Percentiles rank a stretch among this genome's conserved stretches.
These are phyloP conservation scores for Rhodotorula glutinis DNA, from an alignment of 1,284 basidiomycete species.

Conservation along the genomic window DNA sequence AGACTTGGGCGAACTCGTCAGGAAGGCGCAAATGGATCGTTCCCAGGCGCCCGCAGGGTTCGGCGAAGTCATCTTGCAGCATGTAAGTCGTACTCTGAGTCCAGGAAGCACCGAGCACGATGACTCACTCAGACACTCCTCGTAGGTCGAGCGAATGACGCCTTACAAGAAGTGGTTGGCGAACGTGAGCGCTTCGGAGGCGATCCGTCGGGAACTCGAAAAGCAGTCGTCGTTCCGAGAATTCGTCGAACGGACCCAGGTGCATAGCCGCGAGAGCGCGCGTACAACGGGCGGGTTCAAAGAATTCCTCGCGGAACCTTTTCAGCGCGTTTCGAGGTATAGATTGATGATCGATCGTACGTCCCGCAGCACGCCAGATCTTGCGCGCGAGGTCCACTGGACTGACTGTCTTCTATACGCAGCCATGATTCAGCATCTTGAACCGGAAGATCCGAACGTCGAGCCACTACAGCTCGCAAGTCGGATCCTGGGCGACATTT, in stretches of 20 bases:
- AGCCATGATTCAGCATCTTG: constrained; percentile 41
- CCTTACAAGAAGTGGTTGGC: constrained; percentile 32
- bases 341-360: constrained; percentile 80
- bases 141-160: constrained; percentile 33
- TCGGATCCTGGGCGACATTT: constrained; percentile 83
- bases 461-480: constrained; percentile 79
- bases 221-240: constrained; percentile 24
- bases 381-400: not conserved
- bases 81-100: constrained; percentile 17
- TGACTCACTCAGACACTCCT: not conserved
- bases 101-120: not conserved
- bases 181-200: constrained; percentile 15
- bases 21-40: constrained; percentile 7
- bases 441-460: constrained; percentile 38
- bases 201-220: constrained; percentile 29
- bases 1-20: constrained; percentile 18
- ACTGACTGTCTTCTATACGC: not conserved
- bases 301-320: constrained; percentile 97
- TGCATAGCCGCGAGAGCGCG: constrained; percentile 22
- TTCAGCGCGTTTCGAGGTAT: constrained; percentile 96
- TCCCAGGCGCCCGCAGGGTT: constrained; percentile 19
- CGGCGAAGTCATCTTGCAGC: constrained; percentile 27
- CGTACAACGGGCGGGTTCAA: constrained; percentile 80
- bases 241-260: constrained; percentile 28
- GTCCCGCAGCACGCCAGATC: constrained; percentile 10